Percentiles rank a stretch among this genome's conserved stretches.
These are phyloP conservation scores for Cordyceps sp. DNA, from an alignment of 2,329 filamentous ascomycete genomes.

Conservation along the genomic window DNA sequence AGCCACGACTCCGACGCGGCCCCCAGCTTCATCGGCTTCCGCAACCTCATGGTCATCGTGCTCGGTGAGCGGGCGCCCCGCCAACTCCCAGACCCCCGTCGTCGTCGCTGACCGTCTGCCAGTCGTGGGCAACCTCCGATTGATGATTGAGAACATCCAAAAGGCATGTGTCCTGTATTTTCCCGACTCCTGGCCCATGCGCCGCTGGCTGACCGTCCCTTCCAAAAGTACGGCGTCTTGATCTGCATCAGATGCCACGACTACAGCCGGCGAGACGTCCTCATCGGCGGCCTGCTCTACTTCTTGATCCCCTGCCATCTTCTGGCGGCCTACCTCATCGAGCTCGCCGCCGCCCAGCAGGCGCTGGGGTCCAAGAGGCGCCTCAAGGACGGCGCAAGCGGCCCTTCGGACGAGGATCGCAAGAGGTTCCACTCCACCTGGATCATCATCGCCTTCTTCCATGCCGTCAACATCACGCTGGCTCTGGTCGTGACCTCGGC, in stretches of 20 bases:
- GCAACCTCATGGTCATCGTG: constrained; percentile 92
- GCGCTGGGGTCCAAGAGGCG: constrained; percentile 52
- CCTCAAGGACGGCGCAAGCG: constrained; percentile 27
- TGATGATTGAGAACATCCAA: constrained; percentile 94
- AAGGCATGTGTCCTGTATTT: too few species aligned
- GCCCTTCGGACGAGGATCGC: constrained; percentile 38
- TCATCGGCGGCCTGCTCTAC: constrained; percentile 64
- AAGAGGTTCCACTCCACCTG: constrained; percentile 59
- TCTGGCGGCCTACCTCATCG: constrained; percentile 78
- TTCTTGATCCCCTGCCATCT: constrained; percentile 81
- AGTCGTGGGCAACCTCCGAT: constrained; percentile 84
- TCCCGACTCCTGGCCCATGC: neutral
- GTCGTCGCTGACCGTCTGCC: constrained; percentile 7
- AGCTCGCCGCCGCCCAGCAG: constrained; percentile 65
- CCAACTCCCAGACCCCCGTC: neutral
- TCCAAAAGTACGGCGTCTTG: constrained; percentile 71
- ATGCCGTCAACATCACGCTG: constrained; percentile 68
- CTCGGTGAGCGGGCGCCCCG: constrained; percentile 38
- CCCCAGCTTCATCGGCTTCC: constrained; percentile 83
- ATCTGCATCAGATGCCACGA: constrained; percentile 86
- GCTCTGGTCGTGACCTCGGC: constrained; percentile 68
- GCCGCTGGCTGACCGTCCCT: neutral
- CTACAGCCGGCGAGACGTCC: constrained; percentile 61
- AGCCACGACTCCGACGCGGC: constrained; percentile 62
- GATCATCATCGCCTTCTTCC: constrained; percentile 63